Base-by-base conservation (phyloP, 1,284 basidiomycete species). In the Pseudozyma flocculosa region DNA sequence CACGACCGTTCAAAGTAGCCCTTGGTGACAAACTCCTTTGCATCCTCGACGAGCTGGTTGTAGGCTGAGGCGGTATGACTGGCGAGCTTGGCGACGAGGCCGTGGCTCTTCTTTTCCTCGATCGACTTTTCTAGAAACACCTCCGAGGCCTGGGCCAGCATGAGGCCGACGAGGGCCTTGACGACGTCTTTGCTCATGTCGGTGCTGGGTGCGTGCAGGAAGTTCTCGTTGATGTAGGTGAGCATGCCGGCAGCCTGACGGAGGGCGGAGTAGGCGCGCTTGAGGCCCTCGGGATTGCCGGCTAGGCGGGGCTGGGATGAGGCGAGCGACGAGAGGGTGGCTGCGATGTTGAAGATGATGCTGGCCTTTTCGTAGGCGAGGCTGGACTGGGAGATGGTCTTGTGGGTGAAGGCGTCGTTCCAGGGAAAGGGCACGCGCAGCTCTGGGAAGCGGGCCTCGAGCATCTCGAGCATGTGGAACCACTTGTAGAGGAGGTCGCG, bases 141-240 rank as follows among this genome's bases (percentile, higher is more conserved):
- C 76, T 98, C 95, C 1, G 90, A 91, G 0, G 94, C 92, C 79
- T 98, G 94, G 0, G 91, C 91, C 17, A 93, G 83, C 78, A 91
- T 89, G 62, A 95, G 71, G 21, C 85, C 86, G 15, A 92, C 87
- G 29, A 97, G 82, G 61, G 94, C 89, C 79, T 94, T 93, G 82
- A 98, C 85, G 45, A 98, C 90, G 53, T 97, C 93, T 24, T 91
- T 85, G 76, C 88, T 89, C 49, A 98, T 85, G 80, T 98, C 95
- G 1, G 91, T 95, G n/a, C 90, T 93, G 0, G 95, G 95, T 0
- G 95, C 95, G 75, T 98, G 95, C 0, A 98, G 81, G 79, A 99
- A 98, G 83, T 98, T 98, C 79, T 98, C 94, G 81, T 97, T 97
- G 83, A 99, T 94, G 78, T 98, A 98, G 11, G 88, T 91, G 72